Conservation (phyloP, 345 rosid species). For the Raphanus sativus region DNA sequence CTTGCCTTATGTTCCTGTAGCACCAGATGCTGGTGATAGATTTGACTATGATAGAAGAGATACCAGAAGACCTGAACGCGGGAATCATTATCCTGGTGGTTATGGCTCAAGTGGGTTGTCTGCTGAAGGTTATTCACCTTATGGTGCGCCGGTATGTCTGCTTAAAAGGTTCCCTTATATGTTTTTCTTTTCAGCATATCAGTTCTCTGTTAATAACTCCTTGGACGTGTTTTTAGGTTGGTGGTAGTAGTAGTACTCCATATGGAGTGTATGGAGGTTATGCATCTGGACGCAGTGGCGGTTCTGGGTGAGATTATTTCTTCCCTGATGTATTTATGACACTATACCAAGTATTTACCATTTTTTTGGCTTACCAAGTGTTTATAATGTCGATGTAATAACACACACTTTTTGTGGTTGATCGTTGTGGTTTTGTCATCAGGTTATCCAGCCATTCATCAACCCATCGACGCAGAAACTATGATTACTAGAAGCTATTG, state of each 20-base stretch:
- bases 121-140: conserved; percentile 66
- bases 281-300: conserved; percentile 70
- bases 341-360: neutral
- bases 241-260: conserved; percentile 59
- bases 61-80: conserved; percentile 71
- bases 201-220: conserved; percentile 13
- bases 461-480: conserved; percentile 78
- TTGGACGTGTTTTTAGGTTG: conserved; percentile 48
- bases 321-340: conserved; percentile 1
- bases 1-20: conserved; percentile 79
- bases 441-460: conserved; percentile 87
- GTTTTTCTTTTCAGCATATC: neutral
- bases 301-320: conserved; percentile 71
- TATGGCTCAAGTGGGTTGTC: conserved; percentile 68
- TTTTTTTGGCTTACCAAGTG: neutral
- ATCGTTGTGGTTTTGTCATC: conserved; percentile 53
- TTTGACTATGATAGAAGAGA: conserved; percentile 58
- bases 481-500: conserved; percentile 69
- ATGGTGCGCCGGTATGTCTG: conserved; percentile 57
- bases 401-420: conserved; percentile 8
- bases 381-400: neutral
- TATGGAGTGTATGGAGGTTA: conserved; percentile 89
- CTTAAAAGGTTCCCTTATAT: neutral
- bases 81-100: conserved; percentile 69
- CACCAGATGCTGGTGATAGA: conserved; percentile 53